Evolutionary conservation across 164 flowering plant species (phyloP), one percentile per base, ranked within the genome.

Genomic region (Kingdonia uniflora): DNA sequence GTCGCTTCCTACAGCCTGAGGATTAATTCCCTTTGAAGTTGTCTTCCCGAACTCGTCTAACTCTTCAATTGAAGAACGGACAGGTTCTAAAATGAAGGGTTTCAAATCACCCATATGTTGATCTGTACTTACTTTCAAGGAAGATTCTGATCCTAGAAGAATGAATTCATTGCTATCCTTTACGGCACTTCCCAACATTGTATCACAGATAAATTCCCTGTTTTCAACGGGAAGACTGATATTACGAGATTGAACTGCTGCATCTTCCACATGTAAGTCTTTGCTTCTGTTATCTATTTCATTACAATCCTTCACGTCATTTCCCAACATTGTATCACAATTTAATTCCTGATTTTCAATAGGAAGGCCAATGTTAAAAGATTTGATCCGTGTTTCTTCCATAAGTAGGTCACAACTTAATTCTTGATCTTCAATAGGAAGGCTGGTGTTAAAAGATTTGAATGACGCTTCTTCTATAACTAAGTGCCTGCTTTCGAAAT

Each of bases 131-230:
- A 16, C 13, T 35, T 14, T 37, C 37, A 23, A 40, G 45, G 63
- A 54, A 39, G 63, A 64, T 39, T 66, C 58, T 37, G 41, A 15
- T 48, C 26, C 67, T 53, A 22, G 14, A 38, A 55, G 17, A 47
- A 38, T 49, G 13, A 7, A 7, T 56, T 35, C 59, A 56, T 15
- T 37, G 16, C 22, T 54, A 16, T 45, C 52, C 11, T 63, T 41
- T 14, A 29, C 42, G 17, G 45, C 43, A 19, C 37, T 2, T 19
- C 17, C 33, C 1, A 20, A 25, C 12, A 23, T 42, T 14, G 35
- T 17, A 19, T 51, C 52, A 39, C 14, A 37, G n/a, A 23, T 37
- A 51, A 22, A 42, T 16, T 42, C 51, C 14, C 23, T 19, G 41
- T 21, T 49, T 46, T 59, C 52, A 24, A 49, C 43, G 19, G 37